Conservation (phyloP, 257 asterid genomes). For the Perilla frutescens region DNA sequence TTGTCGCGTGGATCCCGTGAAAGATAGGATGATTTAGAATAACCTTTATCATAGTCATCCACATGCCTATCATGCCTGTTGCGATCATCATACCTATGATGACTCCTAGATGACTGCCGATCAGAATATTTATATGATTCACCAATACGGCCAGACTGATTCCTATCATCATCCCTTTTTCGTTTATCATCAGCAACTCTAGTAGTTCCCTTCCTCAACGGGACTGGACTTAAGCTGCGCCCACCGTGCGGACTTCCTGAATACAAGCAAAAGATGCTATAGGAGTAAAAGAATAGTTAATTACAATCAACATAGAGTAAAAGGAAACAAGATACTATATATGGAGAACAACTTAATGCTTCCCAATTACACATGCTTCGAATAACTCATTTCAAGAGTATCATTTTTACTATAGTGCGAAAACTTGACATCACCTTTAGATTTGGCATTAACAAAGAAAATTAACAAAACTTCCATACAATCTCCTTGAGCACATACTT, state of each 20-base stretch:
- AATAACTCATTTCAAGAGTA: not conserved
- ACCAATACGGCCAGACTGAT: constrained; percentile 53
- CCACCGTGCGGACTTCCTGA: constrained; percentile 71
- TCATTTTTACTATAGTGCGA: not conserved
- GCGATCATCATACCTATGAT: constrained; percentile 59
- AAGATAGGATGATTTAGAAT: constrained; percentile 65
- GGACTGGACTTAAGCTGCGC: constrained; percentile 62
- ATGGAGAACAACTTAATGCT: constrained; percentile 5
- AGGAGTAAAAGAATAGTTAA: constrained; percentile 52
- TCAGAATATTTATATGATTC: constrained; percentile 66
- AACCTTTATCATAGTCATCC: constrained; percentile 70
- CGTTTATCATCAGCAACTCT: constrained; percentile 51
- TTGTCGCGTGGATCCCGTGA: constrained; percentile 56
- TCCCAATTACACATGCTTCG: not conserved
- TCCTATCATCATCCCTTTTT: constrained; percentile 58
- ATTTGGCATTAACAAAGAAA: not conserved
- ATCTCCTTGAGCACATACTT: not conserved
- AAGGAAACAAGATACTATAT: constrained; percentile 12
- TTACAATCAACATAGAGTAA: constrained; percentile 32
- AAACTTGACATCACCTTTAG: not conserved
- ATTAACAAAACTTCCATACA: not conserved
- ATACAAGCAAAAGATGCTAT: constrained; percentile 50
- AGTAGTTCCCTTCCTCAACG: constrained; percentile 50
- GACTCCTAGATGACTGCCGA: constrained; percentile 61
- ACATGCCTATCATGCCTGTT: constrained; percentile 59